Base-by-base conservation (phyloP, 2,329 filamentous ascomycete genomes). In the Allantophomopsis cytisporea region DNA sequence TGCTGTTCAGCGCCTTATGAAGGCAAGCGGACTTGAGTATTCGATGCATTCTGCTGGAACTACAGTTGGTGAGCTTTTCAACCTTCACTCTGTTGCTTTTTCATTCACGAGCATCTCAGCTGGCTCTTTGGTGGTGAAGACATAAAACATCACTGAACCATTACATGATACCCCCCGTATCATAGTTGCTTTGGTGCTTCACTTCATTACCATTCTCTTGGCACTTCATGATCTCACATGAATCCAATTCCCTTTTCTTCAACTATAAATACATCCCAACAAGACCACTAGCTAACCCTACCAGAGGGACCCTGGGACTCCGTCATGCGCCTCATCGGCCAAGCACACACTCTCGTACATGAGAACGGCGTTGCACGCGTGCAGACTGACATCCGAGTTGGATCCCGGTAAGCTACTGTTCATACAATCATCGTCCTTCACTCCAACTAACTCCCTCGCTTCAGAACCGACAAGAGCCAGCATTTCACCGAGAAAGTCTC, bases 31-130 rank as follows among this genome's bases (percentile, higher is more conserved):
- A 2, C 60, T 96, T 45, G 79, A 76, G 47, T 89, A 88, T 57
- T 78, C 73, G 36, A 91, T 96, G 85, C 89, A 96, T 62, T 88
- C 84, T 18, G 88, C 87, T 2, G 91, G 89, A 11, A 95, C 89
- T 0, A 96, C 89, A 0, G 73, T 96, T 40, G 87, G 86, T 91
- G 65, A 42, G 78, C 66, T 16, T 7, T 12, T 39, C 33, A 23
- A 35, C 7, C 18, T 33, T 23, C 7, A 28, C 18, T 39, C 20
- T 37, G 31, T 31, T 16, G 16, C 33, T 37, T 31, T 20, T 32
- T 41, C 3, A 21, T 31, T 37, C 20, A 35, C 33, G 14, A 28
- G 18, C 8, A 6, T 20, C 18, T 20, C 18, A 20, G 7, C 7
- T 20, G 18, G 18, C 4, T 7, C 7, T 7, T 20, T 20, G 18